Percentiles rank a stretch among this genome's conserved stretches.
Evolutionary conservation across 768 basidiomycete species (phyloP).

Genomic region (Podaxis mareebaensis): DNA sequence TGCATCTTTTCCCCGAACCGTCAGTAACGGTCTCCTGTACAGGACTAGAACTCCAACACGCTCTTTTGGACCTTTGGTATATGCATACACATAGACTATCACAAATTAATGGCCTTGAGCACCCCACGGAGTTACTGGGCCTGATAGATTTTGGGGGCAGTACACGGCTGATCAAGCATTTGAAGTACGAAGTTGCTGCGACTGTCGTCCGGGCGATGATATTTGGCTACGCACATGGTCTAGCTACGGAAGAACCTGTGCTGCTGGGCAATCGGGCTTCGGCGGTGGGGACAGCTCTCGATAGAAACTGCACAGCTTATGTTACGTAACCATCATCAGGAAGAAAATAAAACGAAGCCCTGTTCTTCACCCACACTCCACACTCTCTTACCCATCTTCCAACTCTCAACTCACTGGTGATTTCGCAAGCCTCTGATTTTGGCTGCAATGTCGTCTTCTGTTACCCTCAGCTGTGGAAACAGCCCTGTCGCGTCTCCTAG

Average conservation of each 20-base stretch:
- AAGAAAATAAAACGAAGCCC: neutral
- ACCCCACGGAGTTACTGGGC: neutral
- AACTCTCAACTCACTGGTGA: neutral
- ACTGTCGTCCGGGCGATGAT: slow-evolving; percentile 3
- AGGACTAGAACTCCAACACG: neutral
- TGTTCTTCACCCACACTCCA: neutral
- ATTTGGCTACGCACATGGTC: neutral
- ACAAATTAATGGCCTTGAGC: neutral
- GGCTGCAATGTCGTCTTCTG: slow-evolving; percentile 9
- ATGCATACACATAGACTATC: neutral
- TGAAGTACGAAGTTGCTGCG: neutral
- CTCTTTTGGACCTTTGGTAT: neutral
- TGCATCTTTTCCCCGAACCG: neutral
- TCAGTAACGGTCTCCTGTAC: neutral
- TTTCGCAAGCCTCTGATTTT: neutral
- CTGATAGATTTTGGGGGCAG: neutral
- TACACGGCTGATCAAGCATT: neutral
- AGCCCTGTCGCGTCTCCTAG: slow-evolving; percentile 21
- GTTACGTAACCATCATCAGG: slow-evolving; percentile 6
- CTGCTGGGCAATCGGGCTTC: neutral
- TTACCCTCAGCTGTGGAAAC: slow-evolving; percentile 15
- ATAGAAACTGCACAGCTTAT: slow-evolving; percentile 2
- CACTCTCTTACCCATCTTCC: neutral
- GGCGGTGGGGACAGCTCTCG: neutral
- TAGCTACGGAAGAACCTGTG: neutral